These are phyloP conservation scores for Suillus plorans DNA, from an alignment of 768 basidiomycete species.

Conservation along the genomic window DNA sequence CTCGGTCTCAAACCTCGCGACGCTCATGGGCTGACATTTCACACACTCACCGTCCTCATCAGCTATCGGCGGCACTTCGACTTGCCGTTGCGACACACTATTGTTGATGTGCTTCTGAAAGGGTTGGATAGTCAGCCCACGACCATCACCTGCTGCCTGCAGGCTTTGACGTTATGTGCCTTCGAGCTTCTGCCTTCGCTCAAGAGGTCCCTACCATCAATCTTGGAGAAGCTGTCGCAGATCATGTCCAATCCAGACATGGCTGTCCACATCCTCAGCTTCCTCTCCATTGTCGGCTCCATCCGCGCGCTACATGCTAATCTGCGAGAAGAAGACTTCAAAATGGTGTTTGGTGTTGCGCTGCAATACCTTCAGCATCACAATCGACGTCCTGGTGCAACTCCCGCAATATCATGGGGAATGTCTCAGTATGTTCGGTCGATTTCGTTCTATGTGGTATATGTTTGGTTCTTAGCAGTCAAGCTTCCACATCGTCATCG, in stretches of 20 bases:
- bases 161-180: slow-evolving; percentile 83
- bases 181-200: slow-evolving; percentile 85
- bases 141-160: slow-evolving; percentile 86
- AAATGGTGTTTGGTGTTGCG: slow-evolving; percentile 92
- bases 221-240: slow-evolving; percentile 84
- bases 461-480: slow-evolving; percentile 91
- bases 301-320: slow-evolving; percentile 79
- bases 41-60: slow-evolving; percentile 83
- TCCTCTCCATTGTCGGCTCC: slow-evolving; percentile 85
- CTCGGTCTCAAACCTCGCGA: slow-evolving; percentile 67
- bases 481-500: slow-evolving; percentile 77
- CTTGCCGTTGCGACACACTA: slow-evolving; percentile 56
- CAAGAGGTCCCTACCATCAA: slow-evolving; percentile 73
- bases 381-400: slow-evolving; percentile 55
- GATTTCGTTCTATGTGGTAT: slow-evolving; percentile 87
- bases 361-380: slow-evolving; percentile 93
- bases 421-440: slow-evolving; percentile 89
- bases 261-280: slow-evolving; percentile 94
- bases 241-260: slow-evolving; percentile 94
- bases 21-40: slow-evolving; percentile 85
- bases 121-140: slow-evolving; percentile 70
- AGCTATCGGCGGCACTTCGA: slow-evolving; percentile 85
- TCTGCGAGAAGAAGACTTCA: slow-evolving; percentile 88
- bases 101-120: slow-evolving; percentile 72
- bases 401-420: slow-evolving; percentile 73